phyloP scores from a whole-genome alignment of 306 rosid species.

The Trichosanthes cucumerina region DNA sequence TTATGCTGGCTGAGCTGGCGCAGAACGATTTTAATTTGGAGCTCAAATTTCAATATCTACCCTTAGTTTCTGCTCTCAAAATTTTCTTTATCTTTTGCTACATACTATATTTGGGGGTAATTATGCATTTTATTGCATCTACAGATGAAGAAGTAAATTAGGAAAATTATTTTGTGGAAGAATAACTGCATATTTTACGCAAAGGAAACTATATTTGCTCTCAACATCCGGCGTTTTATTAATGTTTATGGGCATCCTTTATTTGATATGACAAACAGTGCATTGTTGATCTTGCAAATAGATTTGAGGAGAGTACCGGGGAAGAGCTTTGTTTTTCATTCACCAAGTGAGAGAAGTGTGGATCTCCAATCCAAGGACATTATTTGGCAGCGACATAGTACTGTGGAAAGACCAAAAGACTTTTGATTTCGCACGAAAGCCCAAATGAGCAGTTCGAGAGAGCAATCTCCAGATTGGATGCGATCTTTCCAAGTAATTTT shows the following conservation, averaged over 20 bases:
- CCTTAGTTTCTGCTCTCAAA: too few relatives aligned
- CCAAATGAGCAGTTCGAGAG: conserved; percentile 63
- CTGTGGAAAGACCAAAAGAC: background rate
- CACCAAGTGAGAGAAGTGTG: background rate
- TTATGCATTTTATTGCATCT: background rate
- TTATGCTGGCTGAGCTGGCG: too few relatives aligned
- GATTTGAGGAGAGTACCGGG: background rate
- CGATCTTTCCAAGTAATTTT: conserved; percentile 53
- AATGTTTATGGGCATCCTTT: background rate
- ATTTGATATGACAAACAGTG: background rate
- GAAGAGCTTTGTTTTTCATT: background rate
- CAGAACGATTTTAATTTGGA: too few relatives aligned
- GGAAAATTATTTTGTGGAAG: background rate
- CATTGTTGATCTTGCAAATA: background rate
- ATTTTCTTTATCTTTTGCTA: too few relatives aligned
- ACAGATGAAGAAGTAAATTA: background rate
- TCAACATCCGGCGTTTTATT: background rate
- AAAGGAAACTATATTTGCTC: background rate
- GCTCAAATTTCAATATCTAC: too few relatives aligned
- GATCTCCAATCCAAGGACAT: background rate
- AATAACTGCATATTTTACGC: background rate
- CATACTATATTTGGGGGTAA: background rate
- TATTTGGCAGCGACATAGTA: background rate
- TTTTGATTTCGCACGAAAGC: background rate
- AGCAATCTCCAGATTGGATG: conserved; percentile 86